Conservation (phyloP, 1,139 yeast species). For the Candida labiduridarum region DNA sequence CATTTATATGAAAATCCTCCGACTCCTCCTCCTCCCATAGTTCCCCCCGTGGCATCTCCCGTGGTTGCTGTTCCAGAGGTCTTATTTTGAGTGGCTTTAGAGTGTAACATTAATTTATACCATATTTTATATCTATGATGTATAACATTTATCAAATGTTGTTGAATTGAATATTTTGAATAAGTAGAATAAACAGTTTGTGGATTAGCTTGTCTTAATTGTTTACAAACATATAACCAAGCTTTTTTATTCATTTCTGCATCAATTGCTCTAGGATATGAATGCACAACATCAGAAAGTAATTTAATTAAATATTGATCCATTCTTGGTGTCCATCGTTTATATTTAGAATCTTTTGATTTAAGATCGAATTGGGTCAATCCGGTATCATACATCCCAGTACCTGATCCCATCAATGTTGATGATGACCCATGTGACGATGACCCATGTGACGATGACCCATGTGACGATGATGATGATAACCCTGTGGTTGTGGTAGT, state of each 20-base stretch:
- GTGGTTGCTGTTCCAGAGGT: too few species aligned
- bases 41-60: too few species aligned
- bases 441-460: neutral
- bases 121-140: constrained; percentile 43
- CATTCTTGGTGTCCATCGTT: constrained; percentile 46
- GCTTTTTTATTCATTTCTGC: constrained; percentile 40
- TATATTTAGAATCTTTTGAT: constrained; percentile 41
- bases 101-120: constrained; percentile 38
- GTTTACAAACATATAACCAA: constrained; percentile 44
- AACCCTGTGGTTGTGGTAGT: too few species aligned
- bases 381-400: constrained; percentile 12
- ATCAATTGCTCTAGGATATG: constrained; percentile 33
- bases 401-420: neutral
- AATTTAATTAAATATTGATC: constrained; percentile 38
- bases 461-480: neutral
- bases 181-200: constrained; percentile 46
- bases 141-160: constrained; percentile 40
- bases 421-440: neutral
- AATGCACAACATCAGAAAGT: constrained; percentile 41
- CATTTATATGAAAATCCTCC: constrained; percentile 35
- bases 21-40: too few species aligned
- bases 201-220: constrained; percentile 40
- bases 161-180: constrained; percentile 45
- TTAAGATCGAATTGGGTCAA: constrained; percentile 36
- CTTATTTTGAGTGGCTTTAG: constrained; percentile 16